These are phyloP conservation scores for Pyricularia pennisetigena DNA, from an alignment of 2,329 filamentous ascomycete genomes.

Conservation along the genomic window DNA sequence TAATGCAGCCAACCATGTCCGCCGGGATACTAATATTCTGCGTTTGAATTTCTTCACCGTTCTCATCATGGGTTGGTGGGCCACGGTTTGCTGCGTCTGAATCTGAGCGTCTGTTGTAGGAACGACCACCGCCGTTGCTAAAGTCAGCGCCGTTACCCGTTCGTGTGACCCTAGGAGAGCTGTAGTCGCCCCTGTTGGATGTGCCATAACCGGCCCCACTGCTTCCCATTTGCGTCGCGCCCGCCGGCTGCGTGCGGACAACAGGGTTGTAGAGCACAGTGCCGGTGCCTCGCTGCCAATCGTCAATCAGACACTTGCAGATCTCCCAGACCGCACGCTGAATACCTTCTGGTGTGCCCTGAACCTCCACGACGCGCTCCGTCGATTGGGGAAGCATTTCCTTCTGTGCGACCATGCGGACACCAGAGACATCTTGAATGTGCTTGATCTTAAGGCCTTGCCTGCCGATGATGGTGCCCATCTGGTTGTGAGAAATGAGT, in stretches of 20 bases:
- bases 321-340: slow-evolving; percentile 98
- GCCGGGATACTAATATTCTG: slow-evolving; percentile 99
- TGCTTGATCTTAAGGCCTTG: slow-evolving; percentile 98
- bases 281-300: slow-evolving; percentile 93
- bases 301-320: slow-evolving; percentile 94
- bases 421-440: slow-evolving; percentile 92
- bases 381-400: slow-evolving; percentile 99
- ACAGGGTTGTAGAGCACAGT: slow-evolving; percentile 97
- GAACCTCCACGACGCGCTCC: slow-evolving; percentile 93
- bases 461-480: slow-evolving; percentile 97
- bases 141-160: slow-evolving; percentile 98
- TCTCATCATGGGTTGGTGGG: slow-evolving; percentile 83
- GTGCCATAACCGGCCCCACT: slow-evolving; percentile 18
- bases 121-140: slow-evolving; percentile 65
- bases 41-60: slow-evolving; percentile 94
- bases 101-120: slow-evolving; percentile 71
- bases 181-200: slow-evolving; percentile 38
- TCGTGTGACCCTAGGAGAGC: slow-evolving; percentile 69
- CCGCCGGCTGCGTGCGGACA: slow-evolving; percentile 69
- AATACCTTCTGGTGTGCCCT: slow-evolving; percentile 89
- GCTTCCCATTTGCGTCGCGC: slow-evolving; percentile 23
- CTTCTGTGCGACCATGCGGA: slow-evolving; percentile 98
- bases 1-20: slow-evolving; percentile 99
- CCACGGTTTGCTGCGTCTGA: slow-evolving; percentile 72
- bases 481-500: slow-evolving; percentile 98